Conservation (phyloP, 768 basidiomycete genomes). For the Neoboletus brunneissimus region DNA sequence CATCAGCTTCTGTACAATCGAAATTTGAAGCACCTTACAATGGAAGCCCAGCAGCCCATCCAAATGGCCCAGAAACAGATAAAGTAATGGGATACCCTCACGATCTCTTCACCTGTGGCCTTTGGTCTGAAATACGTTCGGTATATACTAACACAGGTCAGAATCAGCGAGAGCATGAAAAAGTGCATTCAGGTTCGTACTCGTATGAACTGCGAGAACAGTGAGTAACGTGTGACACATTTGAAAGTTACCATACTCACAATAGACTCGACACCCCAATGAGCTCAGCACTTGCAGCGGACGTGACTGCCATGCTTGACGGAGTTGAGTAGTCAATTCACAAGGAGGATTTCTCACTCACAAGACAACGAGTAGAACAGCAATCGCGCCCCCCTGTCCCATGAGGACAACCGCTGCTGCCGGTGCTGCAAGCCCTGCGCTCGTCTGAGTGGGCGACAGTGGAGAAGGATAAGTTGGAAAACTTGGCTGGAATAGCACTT, state of each 20-base stretch:
- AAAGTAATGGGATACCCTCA: conserved; percentile 38
- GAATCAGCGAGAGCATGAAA: neutral
- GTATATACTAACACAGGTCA: conserved; percentile 28
- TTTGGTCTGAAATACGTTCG: conserved; percentile 39
- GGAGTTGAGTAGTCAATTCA: neutral
- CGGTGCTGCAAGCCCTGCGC: conserved; percentile 45
- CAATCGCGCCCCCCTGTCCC: conserved; percentile 44
- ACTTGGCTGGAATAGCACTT: conserved; percentile 33
- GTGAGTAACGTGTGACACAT: neutral
- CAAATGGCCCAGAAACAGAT: conserved; percentile 43
- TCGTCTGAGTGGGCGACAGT: conserved; percentile 36
- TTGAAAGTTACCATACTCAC: conserved; percentile 27
- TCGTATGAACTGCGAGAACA: conserved; percentile 40
- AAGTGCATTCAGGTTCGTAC: conserved; percentile 23
- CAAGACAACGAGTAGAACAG: conserved; percentile 45
- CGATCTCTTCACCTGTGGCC: conserved; percentile 39
- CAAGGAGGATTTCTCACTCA: conserved; percentile 5
- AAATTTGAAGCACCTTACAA: conserved; percentile 18
- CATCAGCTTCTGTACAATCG: neutral
- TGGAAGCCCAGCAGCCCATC: conserved; percentile 44
- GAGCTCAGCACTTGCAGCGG: conserved; percentile 44
- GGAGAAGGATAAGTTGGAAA: conserved; percentile 54
- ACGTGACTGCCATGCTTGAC: conserved; percentile 45
- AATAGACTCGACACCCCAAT: conserved; percentile 44
- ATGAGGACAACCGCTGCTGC: conserved; percentile 46